phyloP scores from a whole-genome alignment of 2,329 filamentous ascomycete species.

The Monilinia fructigena region DNA sequence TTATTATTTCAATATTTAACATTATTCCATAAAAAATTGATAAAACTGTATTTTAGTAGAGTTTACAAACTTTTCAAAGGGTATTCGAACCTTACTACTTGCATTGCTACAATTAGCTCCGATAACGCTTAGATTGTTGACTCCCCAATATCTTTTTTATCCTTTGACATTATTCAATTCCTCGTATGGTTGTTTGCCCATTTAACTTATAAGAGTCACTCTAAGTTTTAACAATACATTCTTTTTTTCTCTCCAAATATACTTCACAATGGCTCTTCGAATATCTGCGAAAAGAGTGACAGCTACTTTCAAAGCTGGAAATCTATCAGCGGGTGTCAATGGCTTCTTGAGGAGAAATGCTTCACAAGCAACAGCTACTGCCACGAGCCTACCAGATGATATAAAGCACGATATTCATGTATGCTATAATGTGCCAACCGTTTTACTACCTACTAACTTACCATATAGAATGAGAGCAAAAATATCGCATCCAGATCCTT shows the following conservation, averaged over 20 bases:
- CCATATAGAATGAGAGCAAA: slow-evolving; percentile 38
- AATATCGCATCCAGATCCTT: slow-evolving; percentile 69
- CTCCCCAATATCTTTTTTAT: slow-evolving; percentile 11
- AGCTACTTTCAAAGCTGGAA: slow-evolving; percentile 34
- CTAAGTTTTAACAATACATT: neutral
- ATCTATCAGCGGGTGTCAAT: slow-evolving; percentile 32
- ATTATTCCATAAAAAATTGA: neutral
- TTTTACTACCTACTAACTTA: slow-evolving; percentile 23
- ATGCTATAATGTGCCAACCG: slow-evolving; percentile 22
- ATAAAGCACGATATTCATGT: slow-evolving; percentile 43
- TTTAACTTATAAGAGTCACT: neutral
- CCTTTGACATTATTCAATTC: neutral
- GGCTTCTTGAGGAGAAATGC: slow-evolving; percentile 35
- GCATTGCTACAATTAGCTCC: slow-evolving; percentile 12
- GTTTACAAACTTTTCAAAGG: neutral
- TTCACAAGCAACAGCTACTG: slow-evolving; percentile 41
- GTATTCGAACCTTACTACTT: neutral
- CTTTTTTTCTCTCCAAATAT: neutral
- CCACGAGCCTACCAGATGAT: slow-evolving; percentile 41
- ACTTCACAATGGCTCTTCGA: slow-evolving; percentile 34
- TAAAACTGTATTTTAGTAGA: neutral
- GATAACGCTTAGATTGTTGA: slow-evolving; percentile 21
- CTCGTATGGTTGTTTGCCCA: neutral
- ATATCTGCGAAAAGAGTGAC: slow-evolving; percentile 37
- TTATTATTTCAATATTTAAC: no score